A percentile compares a stretch with the other conserved stretches of the same genome.
These are phyloP conservation scores for Boechera stricta DNA, from an alignment of 345 rosid genomes.

Conservation along the genomic window DNA sequence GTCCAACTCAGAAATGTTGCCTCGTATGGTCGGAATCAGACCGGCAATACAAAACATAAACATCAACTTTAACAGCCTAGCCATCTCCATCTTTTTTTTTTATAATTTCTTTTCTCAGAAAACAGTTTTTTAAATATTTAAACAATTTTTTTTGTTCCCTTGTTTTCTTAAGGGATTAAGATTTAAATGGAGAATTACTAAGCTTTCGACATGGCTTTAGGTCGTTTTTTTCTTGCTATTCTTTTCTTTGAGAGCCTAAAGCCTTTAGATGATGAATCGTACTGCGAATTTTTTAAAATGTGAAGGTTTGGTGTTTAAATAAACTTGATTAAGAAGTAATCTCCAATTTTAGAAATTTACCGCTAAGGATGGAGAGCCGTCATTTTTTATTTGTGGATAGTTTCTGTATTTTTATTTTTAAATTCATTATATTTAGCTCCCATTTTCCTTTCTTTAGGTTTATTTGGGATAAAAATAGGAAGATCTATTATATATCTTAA, in stretches of 20 bases:
- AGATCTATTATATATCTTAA: not conserved
- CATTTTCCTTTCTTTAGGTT: constrained; percentile 33
- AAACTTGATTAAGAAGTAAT: constrained; percentile 29
- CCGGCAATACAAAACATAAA: constrained; percentile 40
- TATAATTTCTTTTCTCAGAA: constrained; percentile 2
- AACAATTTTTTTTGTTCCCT: not conserved
- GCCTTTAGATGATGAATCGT: constrained; percentile 39
- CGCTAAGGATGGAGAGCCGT: constrained; percentile 45
- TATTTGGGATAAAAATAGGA: constrained; percentile 35
- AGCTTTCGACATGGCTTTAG: constrained; percentile 43
- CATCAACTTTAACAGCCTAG: constrained; percentile 41
- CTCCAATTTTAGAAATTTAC: constrained; percentile 32
- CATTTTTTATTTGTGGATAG: constrained; percentile 39
- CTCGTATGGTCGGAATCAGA: constrained; percentile 42
- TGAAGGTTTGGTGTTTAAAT: constrained; percentile 37
- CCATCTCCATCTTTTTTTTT: constrained; percentile 38
- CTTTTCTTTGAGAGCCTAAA: constrained; percentile 33
- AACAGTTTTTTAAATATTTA: not conserved
- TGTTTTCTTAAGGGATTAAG: constrained; percentile 23
- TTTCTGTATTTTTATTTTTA: constrained; percentile 22
- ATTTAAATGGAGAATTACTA: constrained; percentile 24
- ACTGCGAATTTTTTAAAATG: constrained; percentile 30
- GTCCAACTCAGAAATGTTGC: constrained; percentile 54
- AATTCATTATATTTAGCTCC: constrained; percentile 34
- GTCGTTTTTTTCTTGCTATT: not conserved